These are phyloP conservation scores for Favolaschia claudopus DNA, from an alignment of 768 basidiomycete genomes.

Conservation along the genomic window DNA sequence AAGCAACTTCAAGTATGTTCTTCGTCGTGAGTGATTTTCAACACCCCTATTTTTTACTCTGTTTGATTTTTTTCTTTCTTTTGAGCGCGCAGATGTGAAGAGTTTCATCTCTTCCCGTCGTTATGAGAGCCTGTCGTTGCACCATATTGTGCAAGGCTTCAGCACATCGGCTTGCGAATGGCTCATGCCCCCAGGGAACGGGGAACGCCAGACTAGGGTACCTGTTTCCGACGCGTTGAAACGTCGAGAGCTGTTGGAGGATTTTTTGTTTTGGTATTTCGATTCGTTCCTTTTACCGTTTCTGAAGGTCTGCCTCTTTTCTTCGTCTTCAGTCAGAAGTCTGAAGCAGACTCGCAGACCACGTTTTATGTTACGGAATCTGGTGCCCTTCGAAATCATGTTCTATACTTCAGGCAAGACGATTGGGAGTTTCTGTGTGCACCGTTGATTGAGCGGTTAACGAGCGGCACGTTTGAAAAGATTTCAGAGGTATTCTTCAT, in stretches of 20 bases:
- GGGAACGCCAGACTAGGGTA: slow-evolving; percentile 53
- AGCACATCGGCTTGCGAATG: slow-evolving; percentile 80
- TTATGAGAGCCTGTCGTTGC: slow-evolving; percentile 83
- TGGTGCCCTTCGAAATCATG: slow-evolving; percentile 79
- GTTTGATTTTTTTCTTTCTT: background rate
- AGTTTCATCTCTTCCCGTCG: slow-evolving; percentile 78
- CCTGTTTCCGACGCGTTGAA: slow-evolving; percentile 75
- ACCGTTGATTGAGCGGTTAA: slow-evolving; percentile 82
- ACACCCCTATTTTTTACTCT: background rate
- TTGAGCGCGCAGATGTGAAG: slow-evolving; percentile 66
- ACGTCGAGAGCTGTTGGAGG: slow-evolving; percentile 81
- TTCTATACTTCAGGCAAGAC: slow-evolving; percentile 93
- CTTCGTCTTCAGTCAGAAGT: background rate
- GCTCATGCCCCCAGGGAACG: slow-evolving; percentile 60
- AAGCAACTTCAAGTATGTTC: slow-evolving; percentile 66
- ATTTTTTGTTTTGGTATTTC: slow-evolving; percentile 95
- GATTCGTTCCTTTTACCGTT: slow-evolving; percentile 84
- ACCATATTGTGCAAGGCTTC: slow-evolving; percentile 79
- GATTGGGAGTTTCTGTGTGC: slow-evolving; percentile 88
- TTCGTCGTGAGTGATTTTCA: slow-evolving; percentile 55
- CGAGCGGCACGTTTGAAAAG: slow-evolving; percentile 71
- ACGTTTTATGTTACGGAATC: slow-evolving; percentile 96
- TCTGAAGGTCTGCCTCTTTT: slow-evolving; percentile 61
- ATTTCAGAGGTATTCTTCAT: slow-evolving; percentile 64
- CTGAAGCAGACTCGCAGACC: slow-evolving; percentile 57